These are phyloP conservation scores for Zopfia rhizophila DNA, from an alignment of 2,329 filamentous ascomycete species.

Conservation along the genomic window DNA sequence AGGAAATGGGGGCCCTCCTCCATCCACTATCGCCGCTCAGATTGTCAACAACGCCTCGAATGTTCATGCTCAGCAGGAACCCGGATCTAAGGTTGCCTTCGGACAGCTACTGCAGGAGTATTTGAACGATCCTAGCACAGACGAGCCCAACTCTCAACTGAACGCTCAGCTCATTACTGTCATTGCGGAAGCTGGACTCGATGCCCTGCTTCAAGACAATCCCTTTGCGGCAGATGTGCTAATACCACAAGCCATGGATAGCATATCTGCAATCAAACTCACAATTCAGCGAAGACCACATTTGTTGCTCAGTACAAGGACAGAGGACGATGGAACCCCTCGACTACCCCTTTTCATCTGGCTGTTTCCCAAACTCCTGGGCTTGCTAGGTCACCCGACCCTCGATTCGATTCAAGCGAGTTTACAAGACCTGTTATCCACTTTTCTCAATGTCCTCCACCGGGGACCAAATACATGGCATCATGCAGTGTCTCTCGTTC, in stretches of 20 bases:
- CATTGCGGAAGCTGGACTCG: conserved; percentile 81
- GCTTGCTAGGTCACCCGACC: conserved; percentile 56
- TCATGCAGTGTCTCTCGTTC: conserved; percentile 42
- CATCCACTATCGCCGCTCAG: conserved; percentile 88
- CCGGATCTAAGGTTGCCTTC: conserved; percentile 77
- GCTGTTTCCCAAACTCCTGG: conserved; percentile 64
- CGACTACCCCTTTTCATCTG: conserved; percentile 63
- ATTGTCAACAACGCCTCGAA: conserved; percentile 83
- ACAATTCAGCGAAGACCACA: conserved; percentile 79
- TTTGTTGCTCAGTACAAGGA: conserved; percentile 62
- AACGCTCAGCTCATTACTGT: conserved; percentile 89
- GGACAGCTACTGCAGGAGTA: conserved; percentile 77
- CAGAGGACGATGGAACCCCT: conserved; percentile 39
- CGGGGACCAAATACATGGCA: conserved; percentile 48
- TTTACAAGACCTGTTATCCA: conserved; percentile 47
- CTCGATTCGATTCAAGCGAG: conserved; percentile 54
- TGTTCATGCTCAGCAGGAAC: conserved; percentile 68
- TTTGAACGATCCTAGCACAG: conserved; percentile 58
- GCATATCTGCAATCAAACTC: conserved; percentile 79
- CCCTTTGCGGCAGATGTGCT: conserved; percentile 71
- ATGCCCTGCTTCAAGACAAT: conserved; percentile 73
- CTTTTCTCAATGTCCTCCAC: conserved; percentile 49
- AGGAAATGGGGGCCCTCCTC: conserved; percentile 52
- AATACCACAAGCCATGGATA: conserved; percentile 72
- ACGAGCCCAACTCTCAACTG: conserved; percentile 75